Percentiles rank a stretch among this genome's conserved stretches.
Evolutionary conservation across 805 yeast genomes (phyloP).

Genomic region (Hanseniaspora clermontiae): DNA sequence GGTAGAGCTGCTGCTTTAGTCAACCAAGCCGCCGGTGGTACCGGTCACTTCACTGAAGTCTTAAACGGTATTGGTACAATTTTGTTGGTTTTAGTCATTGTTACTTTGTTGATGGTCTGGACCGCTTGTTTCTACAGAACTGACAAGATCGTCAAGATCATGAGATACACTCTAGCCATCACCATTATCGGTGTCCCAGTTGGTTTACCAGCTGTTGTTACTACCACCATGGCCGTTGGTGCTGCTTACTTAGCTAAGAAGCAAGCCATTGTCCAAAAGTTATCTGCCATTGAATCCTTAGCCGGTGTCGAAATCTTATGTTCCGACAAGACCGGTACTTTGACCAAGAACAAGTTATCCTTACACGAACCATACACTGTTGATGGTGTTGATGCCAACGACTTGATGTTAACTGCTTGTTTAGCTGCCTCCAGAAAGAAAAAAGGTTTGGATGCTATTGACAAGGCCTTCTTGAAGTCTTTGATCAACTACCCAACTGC

Average conservation of each 20-base stretch:
- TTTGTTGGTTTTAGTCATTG: slow-evolving; percentile 74
- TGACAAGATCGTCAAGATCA: slow-evolving; percentile 69
- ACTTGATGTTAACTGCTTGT: slow-evolving; percentile 93
- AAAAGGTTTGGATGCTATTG: slow-evolving; percentile 97
- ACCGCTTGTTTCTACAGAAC: slow-evolving; percentile 89
- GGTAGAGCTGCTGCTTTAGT: slow-evolving; percentile 97
- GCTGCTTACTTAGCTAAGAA: slow-evolving; percentile 96
- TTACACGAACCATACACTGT: slow-evolving; percentile 96
- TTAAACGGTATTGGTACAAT: slow-evolving; percentile 95
- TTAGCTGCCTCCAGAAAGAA: slow-evolving; percentile 95
- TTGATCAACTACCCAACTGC: slow-evolving; percentile 82
- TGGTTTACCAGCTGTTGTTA: slow-evolving; percentile 96
- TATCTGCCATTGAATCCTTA: slow-evolving; percentile 90
- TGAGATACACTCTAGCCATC: slow-evolving; percentile 86
- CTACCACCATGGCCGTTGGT: slow-evolving; percentile 99
- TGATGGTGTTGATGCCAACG: slow-evolving; percentile 92
- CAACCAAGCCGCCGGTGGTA: slow-evolving; percentile 83
- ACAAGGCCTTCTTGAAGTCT: slow-evolving; percentile 90
- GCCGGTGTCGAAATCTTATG: slow-evolving; percentile 97
- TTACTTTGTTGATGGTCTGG: slow-evolving; percentile 83
- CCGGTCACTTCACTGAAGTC: slow-evolving; percentile 95
- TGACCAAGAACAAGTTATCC: slow-evolving; percentile 92
- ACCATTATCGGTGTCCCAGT: slow-evolving; percentile 97
- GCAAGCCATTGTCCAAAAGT: slow-evolving; percentile 92
- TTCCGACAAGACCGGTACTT: slow-evolving; percentile 96